phyloP scores from a whole-genome alignment of 1,139 yeast genomes.

The Diutina neorugosa region DNA sequence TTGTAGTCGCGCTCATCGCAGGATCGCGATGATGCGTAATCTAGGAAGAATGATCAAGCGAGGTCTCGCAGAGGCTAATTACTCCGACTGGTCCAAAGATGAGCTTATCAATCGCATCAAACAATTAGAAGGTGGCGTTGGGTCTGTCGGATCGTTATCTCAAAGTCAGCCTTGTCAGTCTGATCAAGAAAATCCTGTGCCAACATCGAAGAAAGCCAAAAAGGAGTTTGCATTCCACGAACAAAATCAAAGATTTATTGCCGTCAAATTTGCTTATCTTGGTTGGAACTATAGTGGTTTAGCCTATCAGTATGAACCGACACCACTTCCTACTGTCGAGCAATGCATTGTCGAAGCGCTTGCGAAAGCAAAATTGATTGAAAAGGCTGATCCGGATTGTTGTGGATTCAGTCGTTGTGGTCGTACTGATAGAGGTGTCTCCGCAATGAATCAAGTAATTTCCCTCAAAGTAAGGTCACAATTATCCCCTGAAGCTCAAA shows the following conservation, averaged over 20 bases:
- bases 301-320: constrained; percentile 64
- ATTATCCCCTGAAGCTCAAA: constrained; percentile 44
- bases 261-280: constrained; percentile 70
- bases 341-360: constrained; percentile 62
- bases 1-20: neutral
- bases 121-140: constrained; percentile 31
- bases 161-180: neutral
- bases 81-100: constrained; percentile 39
- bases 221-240: constrained; percentile 52
- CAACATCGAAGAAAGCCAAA: constrained; percentile 20
- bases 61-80: constrained; percentile 8
- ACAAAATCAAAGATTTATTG: constrained; percentile 59
- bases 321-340: constrained; percentile 84
- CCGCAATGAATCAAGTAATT: constrained; percentile 93
- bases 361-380: constrained; percentile 53
- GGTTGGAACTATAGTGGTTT: constrained; percentile 95
- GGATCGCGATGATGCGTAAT: constrained; percentile 1
- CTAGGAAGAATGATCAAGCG: constrained; percentile 1
- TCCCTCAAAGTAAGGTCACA: constrained; percentile 67
- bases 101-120: constrained; percentile 37
- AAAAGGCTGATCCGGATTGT: constrained; percentile 45
- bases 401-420: constrained; percentile 86
- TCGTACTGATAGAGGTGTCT: constrained; percentile 91
- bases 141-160: neutral
- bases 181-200: neutral